Conservation (phyloP, 2,329 filamentous ascomycete species). For the Colletotrichum tropicale region DNA sequence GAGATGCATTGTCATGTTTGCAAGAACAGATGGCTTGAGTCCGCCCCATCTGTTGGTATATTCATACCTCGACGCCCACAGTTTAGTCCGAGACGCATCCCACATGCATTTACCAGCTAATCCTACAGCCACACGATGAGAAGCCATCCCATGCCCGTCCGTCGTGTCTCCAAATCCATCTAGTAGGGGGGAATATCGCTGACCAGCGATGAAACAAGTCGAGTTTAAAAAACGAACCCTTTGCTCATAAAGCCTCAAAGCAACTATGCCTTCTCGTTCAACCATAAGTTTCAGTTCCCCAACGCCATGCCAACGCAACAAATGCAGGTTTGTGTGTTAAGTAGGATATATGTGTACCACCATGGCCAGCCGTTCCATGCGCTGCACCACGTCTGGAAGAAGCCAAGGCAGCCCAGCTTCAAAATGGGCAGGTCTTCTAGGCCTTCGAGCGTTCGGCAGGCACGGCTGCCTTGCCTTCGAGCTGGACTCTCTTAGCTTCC, state of each 20-base stretch:
- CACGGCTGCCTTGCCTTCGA: constrained; percentile 10
- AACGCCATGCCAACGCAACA: constrained; percentile 18
- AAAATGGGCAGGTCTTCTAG: neutral
- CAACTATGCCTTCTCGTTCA: neutral
- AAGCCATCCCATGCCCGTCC: neutral
- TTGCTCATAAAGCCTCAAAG: neutral
- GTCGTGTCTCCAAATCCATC: neutral
- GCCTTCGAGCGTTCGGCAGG: constrained; percentile 8
- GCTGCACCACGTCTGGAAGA: neutral
- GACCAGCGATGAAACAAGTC: neutral
- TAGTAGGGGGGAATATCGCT: neutral
- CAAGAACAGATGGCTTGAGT: neutral
- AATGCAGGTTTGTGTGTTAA: constrained; percentile 8
- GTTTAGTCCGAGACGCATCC: neutral
- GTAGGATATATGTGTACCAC: neutral
- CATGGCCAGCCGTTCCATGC: neutral
- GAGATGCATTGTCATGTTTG: neutral
- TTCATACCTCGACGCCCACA: neutral
- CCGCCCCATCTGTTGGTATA: neutral
- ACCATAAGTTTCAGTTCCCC: neutral
- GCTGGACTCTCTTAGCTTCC: constrained; percentile 32
- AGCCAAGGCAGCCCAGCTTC: neutral
- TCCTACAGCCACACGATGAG: neutral
- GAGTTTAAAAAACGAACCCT: neutral
- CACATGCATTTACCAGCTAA: neutral